Evolutionary conservation across 495 filamentous ascomycete species (phyloP), one percentile per base, ranked within the genome.

Genomic region (Penicillium maclennaniae): DNA sequence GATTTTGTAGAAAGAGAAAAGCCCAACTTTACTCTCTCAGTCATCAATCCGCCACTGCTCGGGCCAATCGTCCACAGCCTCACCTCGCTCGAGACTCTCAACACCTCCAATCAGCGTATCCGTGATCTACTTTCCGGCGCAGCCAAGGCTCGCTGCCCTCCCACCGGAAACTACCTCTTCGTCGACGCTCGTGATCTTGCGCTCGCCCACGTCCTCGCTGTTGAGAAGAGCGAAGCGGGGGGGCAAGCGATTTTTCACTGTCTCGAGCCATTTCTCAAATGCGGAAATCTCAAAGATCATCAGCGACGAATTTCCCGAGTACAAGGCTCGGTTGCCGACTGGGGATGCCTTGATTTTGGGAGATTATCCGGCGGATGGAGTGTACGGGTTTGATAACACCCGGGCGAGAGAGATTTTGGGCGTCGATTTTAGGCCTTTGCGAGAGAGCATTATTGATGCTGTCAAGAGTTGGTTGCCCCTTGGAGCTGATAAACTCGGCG

Each of bases 1-100:
- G 77, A 84, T 3, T 87, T 87, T 55, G 63, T 87, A 8, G 75
- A 82, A 67, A 73, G 75, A 20, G 77, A 85, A 59, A 81, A 83
- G 51, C 83, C 82, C 0, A 73, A 71, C 44, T 89, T 89, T 56
- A 74, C 77, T 14, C 50, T 93, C 6, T 66, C 77, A 3, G 87
- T 85, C 2, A 72, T 87, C 51, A 80, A 79, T 55, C 83, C 84
- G 12, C 79, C 85, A 1, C 69, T 83, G 17, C 69, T 80, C 8
- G 86, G 86, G 0, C 86, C 86, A 0, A 69, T 85, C 20, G 66
- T 69, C 36, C 71, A 76, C 52, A 71, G 72, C 34, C 68, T 82
- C 10, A 72, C 73, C 38, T 73, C 62, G 19, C 63, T 85, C 4
- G 72, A 78, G 36, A 61, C 63, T 5, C 59, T 85, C 6, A 86